These are phyloP conservation scores for Sedum album DNA, from an alignment of 164 flowering plant species.

Conservation along the genomic window DNA sequence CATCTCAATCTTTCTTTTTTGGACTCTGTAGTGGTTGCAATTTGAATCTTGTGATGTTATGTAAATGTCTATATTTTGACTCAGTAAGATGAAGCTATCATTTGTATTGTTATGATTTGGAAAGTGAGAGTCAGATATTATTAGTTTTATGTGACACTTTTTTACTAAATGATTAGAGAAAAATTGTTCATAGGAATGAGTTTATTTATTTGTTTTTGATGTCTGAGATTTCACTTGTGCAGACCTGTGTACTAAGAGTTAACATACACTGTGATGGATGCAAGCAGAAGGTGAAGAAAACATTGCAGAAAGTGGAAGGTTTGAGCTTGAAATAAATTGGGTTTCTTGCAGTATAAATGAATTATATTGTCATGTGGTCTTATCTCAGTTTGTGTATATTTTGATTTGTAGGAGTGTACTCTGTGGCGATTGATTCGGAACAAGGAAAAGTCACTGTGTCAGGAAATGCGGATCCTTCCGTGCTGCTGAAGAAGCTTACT, in stretches of 20 bases:
- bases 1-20: background rate
- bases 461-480: slow-evolving; percentile 26
- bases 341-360: background rate
- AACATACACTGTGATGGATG: background rate
- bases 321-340: background rate
- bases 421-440: slow-evolving; percentile 26
- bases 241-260: background rate
- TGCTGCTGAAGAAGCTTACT: slow-evolving; percentile 22
- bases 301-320: background rate
- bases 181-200: background rate
- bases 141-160: background rate
- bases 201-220: background rate
- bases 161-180: background rate
- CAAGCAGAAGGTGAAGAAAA: slow-evolving; percentile 1
- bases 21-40: background rate
- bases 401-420: slow-evolving; percentile 28
- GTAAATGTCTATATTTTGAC: background rate
- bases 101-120: background rate
- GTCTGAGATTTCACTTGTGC: background rate
- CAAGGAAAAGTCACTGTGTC: slow-evolving; percentile 28
- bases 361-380: background rate
- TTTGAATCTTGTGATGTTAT: background rate
- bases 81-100: background rate
- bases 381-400: background rate
- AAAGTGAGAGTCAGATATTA: background rate